Conservation (phyloP, 768 basidiomycete species). For the Dentipellis fragilis region DNA sequence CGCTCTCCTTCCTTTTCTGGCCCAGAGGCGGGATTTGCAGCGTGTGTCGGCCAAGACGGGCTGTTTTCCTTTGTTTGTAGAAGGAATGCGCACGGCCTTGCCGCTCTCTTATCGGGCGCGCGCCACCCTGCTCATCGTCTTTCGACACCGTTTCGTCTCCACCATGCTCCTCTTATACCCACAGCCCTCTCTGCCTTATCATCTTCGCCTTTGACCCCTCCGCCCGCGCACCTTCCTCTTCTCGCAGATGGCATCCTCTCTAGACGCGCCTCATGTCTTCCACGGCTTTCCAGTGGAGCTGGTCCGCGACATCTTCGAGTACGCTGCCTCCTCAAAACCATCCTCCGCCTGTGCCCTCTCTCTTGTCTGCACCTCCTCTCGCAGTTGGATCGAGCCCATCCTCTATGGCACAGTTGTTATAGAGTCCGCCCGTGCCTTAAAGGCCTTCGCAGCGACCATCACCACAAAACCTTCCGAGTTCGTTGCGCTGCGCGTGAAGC, state of each 20-base stretch:
- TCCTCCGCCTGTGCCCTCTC: conserved; percentile 23
- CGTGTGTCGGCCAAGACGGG: not conserved
- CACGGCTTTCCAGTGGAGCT: conserved; percentile 24
- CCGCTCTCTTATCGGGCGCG: too few species aligned
- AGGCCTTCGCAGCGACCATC: conserved; percentile 21
- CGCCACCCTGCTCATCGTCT: not conserved
- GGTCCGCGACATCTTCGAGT: conserved; percentile 25
- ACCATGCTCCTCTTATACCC: not conserved
- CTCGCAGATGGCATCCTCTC: too few species aligned
- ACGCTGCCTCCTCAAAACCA: conserved; percentile 21
- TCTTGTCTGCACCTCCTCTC: conserved; percentile 26
- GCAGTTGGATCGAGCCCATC: conserved; percentile 23
- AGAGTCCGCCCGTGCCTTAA: conserved; percentile 20
- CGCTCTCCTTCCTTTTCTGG: not conserved
- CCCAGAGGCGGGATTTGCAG: not conserved
- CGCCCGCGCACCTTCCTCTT: not conserved
- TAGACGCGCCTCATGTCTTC: not conserved
- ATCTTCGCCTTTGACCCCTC: not conserved
- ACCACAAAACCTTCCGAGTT: conserved; percentile 18
- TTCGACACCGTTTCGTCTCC: too few species aligned
- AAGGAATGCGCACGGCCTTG: too few species aligned
- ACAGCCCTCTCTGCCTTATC: not conserved
- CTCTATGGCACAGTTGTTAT: conserved; percentile 30
- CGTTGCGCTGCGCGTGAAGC: conserved; percentile 18
- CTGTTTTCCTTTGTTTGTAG: not conserved